Conservation (phyloP, 2,329 filamentous ascomycete species). For the Chrysosporium keratinophilum region DNA sequence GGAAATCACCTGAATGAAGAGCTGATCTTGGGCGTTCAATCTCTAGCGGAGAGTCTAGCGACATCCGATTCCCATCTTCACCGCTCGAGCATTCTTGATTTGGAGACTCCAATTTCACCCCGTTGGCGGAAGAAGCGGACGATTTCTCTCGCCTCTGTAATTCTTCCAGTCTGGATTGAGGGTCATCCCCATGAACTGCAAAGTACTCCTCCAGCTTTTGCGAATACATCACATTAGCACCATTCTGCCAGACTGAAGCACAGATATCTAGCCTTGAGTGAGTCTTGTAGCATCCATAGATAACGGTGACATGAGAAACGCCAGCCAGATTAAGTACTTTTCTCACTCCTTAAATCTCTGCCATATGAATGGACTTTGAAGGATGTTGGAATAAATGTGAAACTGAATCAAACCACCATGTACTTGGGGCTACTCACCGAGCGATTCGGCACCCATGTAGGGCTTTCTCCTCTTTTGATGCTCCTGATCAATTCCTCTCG, state of each 20-base stretch:
- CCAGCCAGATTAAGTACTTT: background rate
- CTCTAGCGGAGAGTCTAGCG: slow-evolving; percentile 45
- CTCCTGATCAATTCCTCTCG: slow-evolving; percentile 72
- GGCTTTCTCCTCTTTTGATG: slow-evolving; percentile 68
- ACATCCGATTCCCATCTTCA: slow-evolving; percentile 28
- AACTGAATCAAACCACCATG: background rate
- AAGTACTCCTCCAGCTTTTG: slow-evolving; percentile 32
- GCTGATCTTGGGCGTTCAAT: slow-evolving; percentile 76
- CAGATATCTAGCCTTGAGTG: background rate
- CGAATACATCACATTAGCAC: slow-evolving; percentile 17
- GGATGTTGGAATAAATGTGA: background rate
- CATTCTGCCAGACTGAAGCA: background rate
- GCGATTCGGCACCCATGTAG: slow-evolving; percentile 59
- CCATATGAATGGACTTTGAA: background rate
- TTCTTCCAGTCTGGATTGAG: slow-evolving; percentile 28
- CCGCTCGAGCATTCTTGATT: slow-evolving; percentile 23
- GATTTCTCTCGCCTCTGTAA: slow-evolving; percentile 16
- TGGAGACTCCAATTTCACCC: slow-evolving; percentile 34
- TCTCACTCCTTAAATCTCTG: background rate
- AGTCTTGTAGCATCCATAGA: background rate
- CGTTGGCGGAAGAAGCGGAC: slow-evolving; percentile 36
- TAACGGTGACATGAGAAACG: background rate
- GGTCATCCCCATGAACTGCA: slow-evolving; percentile 28
- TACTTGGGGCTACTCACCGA: slow-evolving; percentile 38
- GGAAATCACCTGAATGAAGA: slow-evolving; percentile 53